A percentile compares a stretch with the other conserved stretches of the same genome.
Evolutionary conservation across 805 yeast genomes (phyloP).

Genomic region (Wickerhamiella vanderwaltii): DNA sequence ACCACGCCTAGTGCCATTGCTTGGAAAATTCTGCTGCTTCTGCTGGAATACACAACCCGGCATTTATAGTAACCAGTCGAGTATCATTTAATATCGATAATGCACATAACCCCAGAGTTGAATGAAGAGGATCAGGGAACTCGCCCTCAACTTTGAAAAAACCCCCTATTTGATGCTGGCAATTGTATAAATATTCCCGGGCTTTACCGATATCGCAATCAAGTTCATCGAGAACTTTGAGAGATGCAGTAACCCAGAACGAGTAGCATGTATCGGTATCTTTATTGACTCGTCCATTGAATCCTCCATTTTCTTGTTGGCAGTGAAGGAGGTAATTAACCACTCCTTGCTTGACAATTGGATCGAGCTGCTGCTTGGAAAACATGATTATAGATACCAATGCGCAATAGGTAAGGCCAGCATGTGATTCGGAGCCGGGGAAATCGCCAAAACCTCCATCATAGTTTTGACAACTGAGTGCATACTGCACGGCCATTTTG

Average conservation of each 20-base stretch:
- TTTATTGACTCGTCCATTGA: conserved; percentile 80
- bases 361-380: not conserved
- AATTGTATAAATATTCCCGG: conserved; percentile 37
- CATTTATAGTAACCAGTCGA: conserved; percentile 22
- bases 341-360: not conserved
- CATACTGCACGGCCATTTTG: conserved; percentile 31
- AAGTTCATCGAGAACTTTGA: conserved; percentile 31
- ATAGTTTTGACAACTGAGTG: conserved; percentile 29
- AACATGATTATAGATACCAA: conserved; percentile 45
- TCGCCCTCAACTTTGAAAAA: conserved; percentile 49
- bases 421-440: conserved; percentile 54
- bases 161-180: conserved; percentile 67
- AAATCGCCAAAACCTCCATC: conserved; percentile 65
- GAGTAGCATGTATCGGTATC: conserved; percentile 77
- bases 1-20: too few relatives aligned
- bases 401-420: conserved; percentile 82
- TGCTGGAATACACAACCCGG: conserved; percentile 12
- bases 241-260: conserved; percentile 65
- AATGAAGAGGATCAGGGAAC: conserved; percentile 53
- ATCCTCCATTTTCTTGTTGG: conserved; percentile 43
- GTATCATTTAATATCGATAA: conserved; percentile 27
- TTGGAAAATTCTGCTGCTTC: not conserved
- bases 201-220: conserved; percentile 22
- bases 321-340: conserved; percentile 13
- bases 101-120: conserved; percentile 43